Conservation (phyloP, 2,329 filamentous ascomycete species). For the Penicillium sp. region DNA sequence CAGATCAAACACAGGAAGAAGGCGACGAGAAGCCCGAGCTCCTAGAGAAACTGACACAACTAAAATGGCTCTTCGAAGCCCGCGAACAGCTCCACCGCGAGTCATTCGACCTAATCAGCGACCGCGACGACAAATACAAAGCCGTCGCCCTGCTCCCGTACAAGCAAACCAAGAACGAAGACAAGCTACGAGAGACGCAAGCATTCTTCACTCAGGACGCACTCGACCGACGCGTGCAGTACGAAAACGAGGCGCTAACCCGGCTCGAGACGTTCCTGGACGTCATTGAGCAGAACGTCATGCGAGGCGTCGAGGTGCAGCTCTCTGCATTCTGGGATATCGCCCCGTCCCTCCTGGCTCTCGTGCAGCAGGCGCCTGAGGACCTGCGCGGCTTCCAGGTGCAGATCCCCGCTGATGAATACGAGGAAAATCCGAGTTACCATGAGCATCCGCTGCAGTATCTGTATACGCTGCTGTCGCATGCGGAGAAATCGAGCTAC, state of each 20-base stretch:
- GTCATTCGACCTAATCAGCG: constrained; percentile 72
- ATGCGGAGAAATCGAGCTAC: constrained; percentile 85
- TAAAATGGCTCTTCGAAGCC: constrained; percentile 95
- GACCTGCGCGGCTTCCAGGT: constrained; percentile 54
- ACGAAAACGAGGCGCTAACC: constrained; percentile 61
- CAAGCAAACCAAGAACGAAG: constrained; percentile 59
- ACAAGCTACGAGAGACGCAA: constrained; percentile 69
- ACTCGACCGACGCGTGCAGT: constrained; percentile 60
- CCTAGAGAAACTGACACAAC: constrained; percentile 81
- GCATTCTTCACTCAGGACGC: constrained; percentile 76
- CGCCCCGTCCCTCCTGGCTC: constrained; percentile 66
- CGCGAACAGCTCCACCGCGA: constrained; percentile 80
- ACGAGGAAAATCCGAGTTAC: constrained; percentile 74
- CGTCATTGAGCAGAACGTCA: constrained; percentile 75
- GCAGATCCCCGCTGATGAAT: constrained; percentile 68
- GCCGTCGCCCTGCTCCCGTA: constrained; percentile 78
- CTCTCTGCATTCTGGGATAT: constrained; percentile 97
- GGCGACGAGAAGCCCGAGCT: constrained; percentile 91
- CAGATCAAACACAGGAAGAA: constrained; percentile 84
- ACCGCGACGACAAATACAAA: constrained; percentile 78
- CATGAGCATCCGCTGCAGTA: constrained; percentile 77
- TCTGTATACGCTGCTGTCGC: constrained; percentile 71
- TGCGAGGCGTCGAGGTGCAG: constrained; percentile 80
- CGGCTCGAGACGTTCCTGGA: constrained; percentile 68
- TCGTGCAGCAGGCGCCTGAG: constrained; percentile 70